phyloP scores from a whole-genome alignment of 129 eudicot genomes.

The Ambrosia trifida region DNA sequence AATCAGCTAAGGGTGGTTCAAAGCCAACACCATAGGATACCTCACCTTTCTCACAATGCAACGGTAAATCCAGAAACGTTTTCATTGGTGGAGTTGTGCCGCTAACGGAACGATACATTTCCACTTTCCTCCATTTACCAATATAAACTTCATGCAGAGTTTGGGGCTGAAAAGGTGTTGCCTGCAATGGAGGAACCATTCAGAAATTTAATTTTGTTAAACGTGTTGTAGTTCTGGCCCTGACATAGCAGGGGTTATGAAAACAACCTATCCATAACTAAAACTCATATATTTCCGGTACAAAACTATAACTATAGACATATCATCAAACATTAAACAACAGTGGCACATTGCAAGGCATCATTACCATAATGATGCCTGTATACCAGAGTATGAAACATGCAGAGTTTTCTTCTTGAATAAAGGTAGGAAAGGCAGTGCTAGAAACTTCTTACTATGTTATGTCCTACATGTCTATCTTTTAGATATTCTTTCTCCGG shows the following conservation, averaged over 20 bases:
- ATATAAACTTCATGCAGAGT: conserved; percentile 63
- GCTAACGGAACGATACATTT: conserved; percentile 78
- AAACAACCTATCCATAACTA: conserved; percentile 6
- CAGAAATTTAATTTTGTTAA: conserved; percentile 7
- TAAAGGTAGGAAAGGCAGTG: neutral
- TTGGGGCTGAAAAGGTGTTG: conserved; percentile 93
- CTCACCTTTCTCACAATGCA: conserved; percentile 83
- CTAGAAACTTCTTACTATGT: neutral
- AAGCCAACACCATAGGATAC: conserved; percentile 81
- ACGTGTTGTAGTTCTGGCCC: conserved; percentile 15
- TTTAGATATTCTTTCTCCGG: neutral
- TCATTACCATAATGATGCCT: neutral
- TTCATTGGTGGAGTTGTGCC: conserved; percentile 96
- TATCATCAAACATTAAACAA: neutral
- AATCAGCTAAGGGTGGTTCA: conserved; percentile 81
- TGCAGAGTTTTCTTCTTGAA: neutral
- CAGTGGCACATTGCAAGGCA: neutral
- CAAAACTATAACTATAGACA: neutral
- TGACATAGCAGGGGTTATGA: neutral
- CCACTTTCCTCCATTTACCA: conserved; percentile 89
- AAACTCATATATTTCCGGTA: conserved; percentile 4
- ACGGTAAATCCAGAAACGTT: conserved; percentile 68
- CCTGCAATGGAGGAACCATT: conserved; percentile 53
- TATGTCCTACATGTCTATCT: neutral
- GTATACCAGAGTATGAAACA: neutral